These are phyloP conservation scores for Cercospora nicotianae DNA, from an alignment of 2,329 filamentous ascomycete species.

Conservation along the genomic window DNA sequence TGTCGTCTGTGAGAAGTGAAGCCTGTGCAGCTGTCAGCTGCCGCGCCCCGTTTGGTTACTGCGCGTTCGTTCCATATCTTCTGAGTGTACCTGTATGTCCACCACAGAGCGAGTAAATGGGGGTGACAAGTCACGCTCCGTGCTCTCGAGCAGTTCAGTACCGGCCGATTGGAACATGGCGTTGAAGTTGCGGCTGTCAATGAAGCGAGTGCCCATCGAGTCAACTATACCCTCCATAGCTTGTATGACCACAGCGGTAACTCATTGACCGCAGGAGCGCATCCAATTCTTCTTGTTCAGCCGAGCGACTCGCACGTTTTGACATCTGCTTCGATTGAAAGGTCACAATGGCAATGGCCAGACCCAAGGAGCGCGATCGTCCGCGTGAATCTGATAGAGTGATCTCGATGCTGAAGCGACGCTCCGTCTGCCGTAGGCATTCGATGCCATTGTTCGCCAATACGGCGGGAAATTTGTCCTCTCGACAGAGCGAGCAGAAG, in stretches of 20 bases:
- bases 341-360: not conserved
- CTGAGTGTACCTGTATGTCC: not conserved
- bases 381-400: not conserved
- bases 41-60: not conserved
- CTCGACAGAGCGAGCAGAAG: not conserved
- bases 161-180: not conserved
- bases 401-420: not conserved
- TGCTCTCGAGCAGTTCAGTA: not conserved
- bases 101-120: not conserved
- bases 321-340: not conserved
- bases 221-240: not conserved
- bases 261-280: not conserved
- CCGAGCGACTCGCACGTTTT: not conserved
- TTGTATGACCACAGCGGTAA: not conserved
- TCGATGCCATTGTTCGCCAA: not conserved
- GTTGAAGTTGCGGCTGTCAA: not conserved
- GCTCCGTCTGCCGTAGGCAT: not conserved
- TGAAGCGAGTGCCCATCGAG: not conserved
- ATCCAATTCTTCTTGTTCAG: not conserved
- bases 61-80: not conserved
- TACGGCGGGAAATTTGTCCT: not conserved
- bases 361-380: not conserved
- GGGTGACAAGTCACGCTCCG: not conserved
- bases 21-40: not conserved
- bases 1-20: not conserved